These are phyloP conservation scores for Tuber magnatum DNA, from an alignment of 495 filamentous ascomycete species.

Conservation along the genomic window DNA sequence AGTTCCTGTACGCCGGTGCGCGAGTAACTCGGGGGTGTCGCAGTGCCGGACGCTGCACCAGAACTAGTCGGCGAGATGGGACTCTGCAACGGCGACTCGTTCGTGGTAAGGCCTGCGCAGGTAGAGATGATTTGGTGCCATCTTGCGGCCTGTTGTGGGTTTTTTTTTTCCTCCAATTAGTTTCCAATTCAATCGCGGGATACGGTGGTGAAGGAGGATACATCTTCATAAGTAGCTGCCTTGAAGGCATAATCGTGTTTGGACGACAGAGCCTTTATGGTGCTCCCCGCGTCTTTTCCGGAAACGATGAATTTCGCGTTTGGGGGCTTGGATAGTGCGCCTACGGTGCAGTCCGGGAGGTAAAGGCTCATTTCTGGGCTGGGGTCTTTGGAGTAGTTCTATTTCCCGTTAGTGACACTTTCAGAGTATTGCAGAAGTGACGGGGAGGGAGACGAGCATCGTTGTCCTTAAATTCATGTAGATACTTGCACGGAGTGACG, in stretches of 20 bases:
- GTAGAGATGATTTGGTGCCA: slow-evolving; percentile 31
- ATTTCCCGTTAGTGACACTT: slow-evolving; percentile 4
- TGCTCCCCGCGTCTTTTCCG: slow-evolving; percentile 71
- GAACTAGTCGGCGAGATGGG: slow-evolving; percentile 18
- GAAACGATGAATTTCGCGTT: slow-evolving; percentile 87
- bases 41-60: slow-evolving; percentile 8
- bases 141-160: slow-evolving; percentile 23
- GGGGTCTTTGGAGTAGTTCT: slow-evolving; percentile 69
- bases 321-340: slow-evolving; percentile 47
- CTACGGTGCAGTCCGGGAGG: slow-evolving; percentile 80
- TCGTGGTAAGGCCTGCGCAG: slow-evolving; percentile 35
- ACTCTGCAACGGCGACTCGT: slow-evolving; percentile 29
- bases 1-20: slow-evolving; percentile 23
- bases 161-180: not conserved
- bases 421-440: not conserved
- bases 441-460: slow-evolving; percentile 46
- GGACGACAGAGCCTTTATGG: slow-evolving; percentile 49
- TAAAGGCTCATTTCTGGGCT: slow-evolving; percentile 80
- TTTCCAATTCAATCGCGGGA: not conserved
- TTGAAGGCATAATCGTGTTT: slow-evolving; percentile 61
- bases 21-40: slow-evolving; percentile 27
- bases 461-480: slow-evolving; percentile 93
- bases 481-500: slow-evolving; percentile 71
- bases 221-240: slow-evolving; percentile 26
- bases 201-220: not conserved